phyloP scores from a whole-genome alignment of 2,329 filamentous ascomycete species.

The Phyllosticta citrichinensis region DNA sequence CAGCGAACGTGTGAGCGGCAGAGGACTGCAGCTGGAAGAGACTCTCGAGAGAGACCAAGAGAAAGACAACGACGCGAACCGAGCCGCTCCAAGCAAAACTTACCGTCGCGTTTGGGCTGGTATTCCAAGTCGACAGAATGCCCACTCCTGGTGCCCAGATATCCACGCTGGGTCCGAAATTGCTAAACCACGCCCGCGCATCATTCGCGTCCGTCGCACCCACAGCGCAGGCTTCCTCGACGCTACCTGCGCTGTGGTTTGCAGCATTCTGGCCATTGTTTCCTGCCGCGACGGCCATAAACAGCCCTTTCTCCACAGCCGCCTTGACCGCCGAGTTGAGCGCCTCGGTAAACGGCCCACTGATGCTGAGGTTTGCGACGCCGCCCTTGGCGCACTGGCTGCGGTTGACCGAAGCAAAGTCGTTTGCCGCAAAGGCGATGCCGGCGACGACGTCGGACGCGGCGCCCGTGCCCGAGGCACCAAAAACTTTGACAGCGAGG shows the following conservation, averaged over 20 bases:
- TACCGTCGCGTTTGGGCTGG: background rate
- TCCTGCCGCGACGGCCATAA: conserved; percentile 37
- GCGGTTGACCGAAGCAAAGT: conserved; percentile 38
- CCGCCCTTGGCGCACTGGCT: conserved; percentile 38
- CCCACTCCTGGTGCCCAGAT: conserved; percentile 49
- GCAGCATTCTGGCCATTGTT: conserved; percentile 28
- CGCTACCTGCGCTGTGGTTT: conserved; percentile 21
- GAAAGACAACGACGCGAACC: no score
- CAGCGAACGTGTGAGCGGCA: background rate
- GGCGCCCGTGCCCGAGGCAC: conserved; percentile 45
- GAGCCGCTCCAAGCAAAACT: background rate
- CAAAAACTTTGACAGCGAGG: conserved; percentile 43
- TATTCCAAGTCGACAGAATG: conserved; percentile 41
- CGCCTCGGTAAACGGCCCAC: conserved; percentile 19
- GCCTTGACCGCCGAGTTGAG: conserved; percentile 18
- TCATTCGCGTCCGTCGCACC: conserved; percentile 35
- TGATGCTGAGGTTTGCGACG: conserved; percentile 45
- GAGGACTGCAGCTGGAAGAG: no score
- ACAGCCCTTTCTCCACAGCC: conserved; percentile 31
- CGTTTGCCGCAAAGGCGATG: conserved; percentile 37
- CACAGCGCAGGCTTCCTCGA: conserved; percentile 32
- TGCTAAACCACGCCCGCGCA: conserved; percentile 33
- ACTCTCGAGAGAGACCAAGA: no score
- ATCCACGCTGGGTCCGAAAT: conserved; percentile 43
- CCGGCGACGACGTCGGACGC: conserved; percentile 39